Evolutionary conservation across 1,139 yeast genomes (phyloP), one percentile per base, ranked within the genome.

Genomic region (Candida freyschussii): DNA sequence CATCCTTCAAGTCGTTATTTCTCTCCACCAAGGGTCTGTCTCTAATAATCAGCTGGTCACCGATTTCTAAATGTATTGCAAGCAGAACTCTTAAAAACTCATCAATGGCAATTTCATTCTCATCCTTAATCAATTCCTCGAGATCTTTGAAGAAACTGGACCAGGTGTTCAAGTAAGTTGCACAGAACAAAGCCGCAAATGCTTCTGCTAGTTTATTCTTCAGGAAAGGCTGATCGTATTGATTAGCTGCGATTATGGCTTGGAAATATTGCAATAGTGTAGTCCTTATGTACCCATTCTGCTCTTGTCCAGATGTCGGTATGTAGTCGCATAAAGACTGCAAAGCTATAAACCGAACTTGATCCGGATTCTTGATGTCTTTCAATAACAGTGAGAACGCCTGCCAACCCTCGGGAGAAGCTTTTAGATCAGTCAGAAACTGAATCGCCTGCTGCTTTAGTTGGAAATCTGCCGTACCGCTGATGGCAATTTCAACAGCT

Each of bases 401-500:
- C 47, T 76, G 75, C 75, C 91, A 83, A 2, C 96, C 95, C 47
- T 82, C 80, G 15, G 71, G 69, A 9, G 95, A 78, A 19, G 75
- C 61, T 52, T 86, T 86, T 50, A 87, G 69, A 44, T 80, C 81
- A 45, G 77, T 75, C 51, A 91, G 75, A 56, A 78, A 89, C 27
- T 78, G 79, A 44, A 84, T 69, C 19, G 98, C 98, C 66, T 89
- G 96, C 46, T 72, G 76, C 52, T 83, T 82, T 38, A 89, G 64
- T 28, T 59, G 62, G 17, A 70, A 64, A 56, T 85, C 93, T 15
- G 83, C 73, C n/a, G 80, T 67, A 29, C 85, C 84, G 54, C 80
- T 78, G 43, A 86, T 75, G 23, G 96, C 97, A 45, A 89, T 79
- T 47, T 78, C 81, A 35, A 91, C 95, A 30, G 96, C 98, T 65